These are phyloP conservation scores for Dichomitus squalens DNA, from an alignment of 1,284 basidiomycete species.

Conservation along the genomic window DNA sequence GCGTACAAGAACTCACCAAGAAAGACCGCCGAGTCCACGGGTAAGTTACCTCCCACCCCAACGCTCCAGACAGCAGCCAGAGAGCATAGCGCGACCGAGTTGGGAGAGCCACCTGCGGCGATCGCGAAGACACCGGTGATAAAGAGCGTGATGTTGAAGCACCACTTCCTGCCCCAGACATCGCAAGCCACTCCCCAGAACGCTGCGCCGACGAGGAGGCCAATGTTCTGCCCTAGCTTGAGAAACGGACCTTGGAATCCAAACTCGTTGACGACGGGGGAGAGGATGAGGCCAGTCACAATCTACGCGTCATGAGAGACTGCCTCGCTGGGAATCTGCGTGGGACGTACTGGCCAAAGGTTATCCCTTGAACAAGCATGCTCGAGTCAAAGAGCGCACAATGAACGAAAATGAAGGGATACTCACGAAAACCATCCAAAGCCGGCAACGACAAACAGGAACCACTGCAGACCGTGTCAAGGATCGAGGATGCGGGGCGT, in stretches of 20 bases:
- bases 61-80: conserved; percentile 60
- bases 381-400: background rate
- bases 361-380: conserved; percentile 48
- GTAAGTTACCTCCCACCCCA: conserved; percentile 73
- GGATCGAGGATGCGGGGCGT: background rate
- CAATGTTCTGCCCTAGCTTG: conserved; percentile 57
- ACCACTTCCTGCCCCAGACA: conserved; percentile 65
- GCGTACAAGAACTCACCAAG: conserved; percentile 51
- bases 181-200: conserved; percentile 65
- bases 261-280: conserved; percentile 59
- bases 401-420: background rate
- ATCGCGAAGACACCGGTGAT: conserved; percentile 71
- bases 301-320: conserved; percentile 36
- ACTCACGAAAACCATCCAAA: conserved; percentile 75
- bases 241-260: conserved; percentile 53
- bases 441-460: conserved; percentile 57
- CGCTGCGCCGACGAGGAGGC: conserved; percentile 66
- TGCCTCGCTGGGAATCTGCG: background rate
- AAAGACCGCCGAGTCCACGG: conserved; percentile 81
- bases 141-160: conserved; percentile 76
- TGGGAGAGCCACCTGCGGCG: conserved; percentile 59
- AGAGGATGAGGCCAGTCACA: conserved; percentile 57
- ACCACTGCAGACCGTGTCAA: conserved; percentile 38
- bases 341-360: conserved; percentile 55
- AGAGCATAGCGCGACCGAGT: conserved; percentile 52